Conservation (phyloP, 1,284 basidiomycete genomes). For the Irpex sp. region DNA sequence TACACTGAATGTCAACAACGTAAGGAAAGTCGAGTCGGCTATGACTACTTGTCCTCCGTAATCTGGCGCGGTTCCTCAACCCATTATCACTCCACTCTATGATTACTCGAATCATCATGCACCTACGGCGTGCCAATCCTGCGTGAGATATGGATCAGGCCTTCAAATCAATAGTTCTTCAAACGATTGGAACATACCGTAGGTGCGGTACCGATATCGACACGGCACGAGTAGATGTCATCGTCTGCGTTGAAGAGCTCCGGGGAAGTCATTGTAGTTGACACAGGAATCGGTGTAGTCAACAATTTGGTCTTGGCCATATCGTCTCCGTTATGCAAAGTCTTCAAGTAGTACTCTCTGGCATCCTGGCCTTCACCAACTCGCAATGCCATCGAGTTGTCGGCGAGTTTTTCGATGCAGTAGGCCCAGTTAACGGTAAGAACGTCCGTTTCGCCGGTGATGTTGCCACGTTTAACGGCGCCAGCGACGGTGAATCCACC, state of each 20-base stretch:
- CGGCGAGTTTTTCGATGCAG: background rate
- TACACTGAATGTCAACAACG: too few species aligned
- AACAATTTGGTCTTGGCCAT: background rate
- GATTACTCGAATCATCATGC: too few species aligned
- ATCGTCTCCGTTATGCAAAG: background rate
- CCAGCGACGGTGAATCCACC: background rate
- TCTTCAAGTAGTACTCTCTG: background rate
- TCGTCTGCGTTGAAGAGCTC: background rate
- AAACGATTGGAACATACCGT: background rate
- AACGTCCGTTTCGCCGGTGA: background rate
- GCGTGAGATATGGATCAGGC: background rate
- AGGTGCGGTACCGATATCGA: background rate
- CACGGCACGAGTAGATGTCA: background rate
- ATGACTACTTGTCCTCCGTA: too few species aligned
- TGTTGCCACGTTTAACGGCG: background rate
- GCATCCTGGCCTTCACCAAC: background rate
- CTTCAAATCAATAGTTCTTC: background rate
- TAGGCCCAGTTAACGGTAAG: background rate
- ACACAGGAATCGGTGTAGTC: background rate
- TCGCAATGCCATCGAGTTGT: background rate
- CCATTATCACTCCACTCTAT: too few species aligned
- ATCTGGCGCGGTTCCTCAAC: too few species aligned
- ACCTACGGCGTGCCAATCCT: background rate
- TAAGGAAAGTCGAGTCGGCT: too few species aligned
- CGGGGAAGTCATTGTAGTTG: background rate